Conservation (phyloP, 768 basidiomycete species). For the Auricularia sp. region DNA sequence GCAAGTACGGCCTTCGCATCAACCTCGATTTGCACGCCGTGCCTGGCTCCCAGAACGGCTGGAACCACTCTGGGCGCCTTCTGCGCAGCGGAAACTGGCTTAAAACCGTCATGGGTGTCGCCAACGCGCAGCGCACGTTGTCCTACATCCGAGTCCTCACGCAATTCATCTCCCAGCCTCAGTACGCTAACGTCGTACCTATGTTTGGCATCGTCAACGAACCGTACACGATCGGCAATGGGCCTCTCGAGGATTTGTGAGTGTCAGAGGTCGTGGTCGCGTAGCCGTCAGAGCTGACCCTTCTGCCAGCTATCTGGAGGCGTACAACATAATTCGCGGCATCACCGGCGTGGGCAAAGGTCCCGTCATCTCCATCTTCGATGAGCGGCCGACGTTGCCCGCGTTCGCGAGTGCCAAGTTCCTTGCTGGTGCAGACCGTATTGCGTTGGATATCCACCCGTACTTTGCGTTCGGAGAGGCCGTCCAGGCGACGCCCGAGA, state of each 20-base stretch:
- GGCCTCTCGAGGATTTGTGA: background rate
- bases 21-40: slow-evolving; percentile 59
- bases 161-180: slow-evolving; percentile 85
- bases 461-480: slow-evolving; percentile 63
- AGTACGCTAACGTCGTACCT: slow-evolving; percentile 71
- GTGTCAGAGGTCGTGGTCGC: background rate
- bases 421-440: slow-evolving; percentile 71
- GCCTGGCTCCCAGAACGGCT: background rate
- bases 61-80: slow-evolving; percentile 1
- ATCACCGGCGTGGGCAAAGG: slow-evolving; percentile 77
- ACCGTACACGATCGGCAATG: slow-evolving; percentile 30
- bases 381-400: slow-evolving; percentile 32
- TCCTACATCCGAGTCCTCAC: slow-evolving; percentile 82
- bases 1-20: slow-evolving; percentile 93
- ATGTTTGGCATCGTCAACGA: slow-evolving; percentile 92
- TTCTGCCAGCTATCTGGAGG: slow-evolving; percentile 59
- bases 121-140: slow-evolving; percentile 84
- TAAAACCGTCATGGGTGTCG: slow-evolving; percentile 86
- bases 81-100: slow-evolving; percentile 19
- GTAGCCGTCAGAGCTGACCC: background rate
- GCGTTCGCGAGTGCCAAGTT: slow-evolving; percentile 51
- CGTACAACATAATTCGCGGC: slow-evolving; percentile 69
- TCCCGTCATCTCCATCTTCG: slow-evolving; percentile 75
- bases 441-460: slow-evolving; percentile 75
- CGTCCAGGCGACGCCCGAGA: slow-evolving; percentile 27